Evolutionary conservation across 2,329 filamentous ascomycete genomes (phyloP).

Genomic region (Sarocladium kiliense): DNA sequence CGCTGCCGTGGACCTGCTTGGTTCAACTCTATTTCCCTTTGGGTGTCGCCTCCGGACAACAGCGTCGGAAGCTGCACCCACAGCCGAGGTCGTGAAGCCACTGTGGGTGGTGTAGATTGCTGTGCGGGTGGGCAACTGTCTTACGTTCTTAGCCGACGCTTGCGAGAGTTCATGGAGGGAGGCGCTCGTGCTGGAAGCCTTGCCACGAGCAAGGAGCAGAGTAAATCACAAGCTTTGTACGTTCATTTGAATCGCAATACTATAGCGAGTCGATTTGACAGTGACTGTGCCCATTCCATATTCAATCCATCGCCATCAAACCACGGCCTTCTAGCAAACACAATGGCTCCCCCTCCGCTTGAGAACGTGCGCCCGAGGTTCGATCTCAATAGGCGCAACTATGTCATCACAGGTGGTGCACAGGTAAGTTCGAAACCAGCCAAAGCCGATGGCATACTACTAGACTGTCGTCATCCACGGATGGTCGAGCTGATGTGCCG

Average conservation of each 20-base stretch:
- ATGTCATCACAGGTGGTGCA: slow-evolving; percentile 6
- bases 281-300: neutral
- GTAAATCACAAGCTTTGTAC: too few relatives aligned
- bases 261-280: too few relatives aligned
- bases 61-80: neutral
- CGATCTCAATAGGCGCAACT: slow-evolving; percentile 2
- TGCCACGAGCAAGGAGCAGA: too few relatives aligned
- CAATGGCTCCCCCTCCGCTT: slow-evolving; percentile 4
- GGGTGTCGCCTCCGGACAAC: neutral
- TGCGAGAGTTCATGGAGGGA: neutral
- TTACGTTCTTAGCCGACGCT: neutral
- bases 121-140: neutral
- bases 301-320: too few relatives aligned
- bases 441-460: neutral
- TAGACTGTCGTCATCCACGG: too few relatives aligned
- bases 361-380: neutral
- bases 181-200: too few relatives aligned
- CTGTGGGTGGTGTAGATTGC: neutral
- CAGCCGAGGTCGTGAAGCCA: neutral
- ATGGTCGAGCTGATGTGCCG: neutral
- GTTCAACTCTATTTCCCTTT: neutral
- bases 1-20: neutral
- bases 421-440: neutral
- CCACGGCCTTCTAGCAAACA: too few relatives aligned
- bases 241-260: too few relatives aligned